Evolutionary conservation across 2,329 filamentous ascomycete species (phyloP), one percentile per base, ranked within the genome.

Genomic region (Sphaerulina populicola): DNA sequence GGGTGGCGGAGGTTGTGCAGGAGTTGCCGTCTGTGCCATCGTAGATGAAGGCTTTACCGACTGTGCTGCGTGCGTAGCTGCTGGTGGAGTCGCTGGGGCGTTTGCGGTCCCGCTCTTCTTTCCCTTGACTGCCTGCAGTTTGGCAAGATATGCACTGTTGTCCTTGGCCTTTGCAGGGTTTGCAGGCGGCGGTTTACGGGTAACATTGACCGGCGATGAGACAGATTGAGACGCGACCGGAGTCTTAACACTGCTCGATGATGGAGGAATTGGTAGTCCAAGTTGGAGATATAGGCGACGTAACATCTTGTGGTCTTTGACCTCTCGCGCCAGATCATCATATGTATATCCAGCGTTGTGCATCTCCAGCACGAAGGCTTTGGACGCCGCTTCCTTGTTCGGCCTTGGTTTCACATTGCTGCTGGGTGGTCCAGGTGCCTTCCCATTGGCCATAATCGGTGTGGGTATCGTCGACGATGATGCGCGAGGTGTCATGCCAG

Each of bases 131-230:
- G 86, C 86, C 49, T 89, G 74, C 49, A 89, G 76, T 44, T 83
- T 80, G 3, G 86, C 85, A 53, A 91, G 87, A 38, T 86, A 80
- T 57, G 88, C 85, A 59, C 86, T 87, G 18, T 86, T 77, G 62
- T 86, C 81, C 57, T 85, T 44, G 21, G 55, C 39, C 23, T 55
- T 60, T 6, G 52, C 27, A 14, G 51, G 21, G 30, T 55, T 47
- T 37, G 47, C 36, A 15, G 50, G 58, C 18, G 30, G 12, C 9
- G 30, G 37, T 29, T 44, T 50, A 33, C 33, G 33, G 30, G 31
- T 30, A 31, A 29, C 29, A 15, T 36, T 29, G 14, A 35, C 31
- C n/a, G 29, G 42, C 29, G 42, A 44, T 10, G 42, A 5, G 11
- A 36, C 31, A 37, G 50, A 41, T 18, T 35, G 46, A 29, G 47